Percentiles rank a stretch among this genome's conserved stretches.
phyloP scores from a whole-genome alignment of 441 rosid species.

The Erysimum pusillum region DNA sequence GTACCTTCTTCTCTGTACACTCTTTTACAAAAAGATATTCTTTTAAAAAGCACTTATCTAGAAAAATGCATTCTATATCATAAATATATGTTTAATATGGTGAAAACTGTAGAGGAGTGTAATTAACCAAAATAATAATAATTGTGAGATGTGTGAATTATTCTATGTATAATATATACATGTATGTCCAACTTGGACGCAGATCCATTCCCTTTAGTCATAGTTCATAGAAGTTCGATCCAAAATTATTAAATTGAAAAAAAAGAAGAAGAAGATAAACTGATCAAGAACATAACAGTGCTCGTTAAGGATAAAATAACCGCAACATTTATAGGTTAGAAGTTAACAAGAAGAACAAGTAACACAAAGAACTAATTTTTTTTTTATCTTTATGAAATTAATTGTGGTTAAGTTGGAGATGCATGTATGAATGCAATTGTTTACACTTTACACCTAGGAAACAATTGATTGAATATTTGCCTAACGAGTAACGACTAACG shows the following conservation, averaged over 20 bases:
- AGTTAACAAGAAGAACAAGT: constrained; percentile 40
- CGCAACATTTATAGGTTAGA: constrained; percentile 30
- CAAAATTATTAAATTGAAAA: neutral
- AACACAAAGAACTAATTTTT: neutral
- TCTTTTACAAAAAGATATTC: too few relatives aligned
- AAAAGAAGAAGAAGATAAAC: neutral
- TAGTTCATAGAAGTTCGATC: neutral
- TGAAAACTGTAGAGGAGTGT: neutral
- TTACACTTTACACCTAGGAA: constrained; percentile 28
- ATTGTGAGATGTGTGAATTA: neutral
- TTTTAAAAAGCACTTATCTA: too few relatives aligned
- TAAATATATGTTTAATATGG: too few relatives aligned
- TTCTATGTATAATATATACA: neutral
- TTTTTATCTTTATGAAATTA: neutral
- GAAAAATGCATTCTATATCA: too few relatives aligned
- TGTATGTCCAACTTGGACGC: constrained; percentile 9
- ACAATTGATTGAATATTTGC: constrained; percentile 32
- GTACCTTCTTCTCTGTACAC: too few relatives aligned
- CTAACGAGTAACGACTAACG: constrained; percentile 35
- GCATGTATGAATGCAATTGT: constrained; percentile 16
- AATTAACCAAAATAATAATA: neutral
- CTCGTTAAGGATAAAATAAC: constrained; percentile 8
- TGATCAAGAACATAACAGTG: neutral
- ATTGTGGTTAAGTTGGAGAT: constrained; percentile 5
- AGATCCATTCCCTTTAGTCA: constrained; percentile 31